Evolutionary conservation across 2,329 filamentous ascomycete species (phyloP).

Genomic region (Epichloe gansuensis): DNA sequence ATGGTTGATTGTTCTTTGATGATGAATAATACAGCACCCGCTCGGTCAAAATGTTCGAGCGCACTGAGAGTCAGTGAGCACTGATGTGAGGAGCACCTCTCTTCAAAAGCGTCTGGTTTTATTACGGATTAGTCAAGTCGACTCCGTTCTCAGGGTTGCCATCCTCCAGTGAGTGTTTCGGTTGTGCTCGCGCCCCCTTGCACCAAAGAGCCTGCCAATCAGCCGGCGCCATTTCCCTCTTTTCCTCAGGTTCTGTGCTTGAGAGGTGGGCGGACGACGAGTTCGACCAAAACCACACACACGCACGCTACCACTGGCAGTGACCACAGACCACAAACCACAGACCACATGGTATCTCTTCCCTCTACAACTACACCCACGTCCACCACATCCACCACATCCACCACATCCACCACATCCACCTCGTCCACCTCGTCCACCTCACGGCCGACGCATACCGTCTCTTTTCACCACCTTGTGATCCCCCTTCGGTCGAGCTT

Average conservation of each 20-base stretch:
- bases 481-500: background rate
- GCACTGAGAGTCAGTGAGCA: too few species aligned
- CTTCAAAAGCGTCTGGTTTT: too few species aligned
- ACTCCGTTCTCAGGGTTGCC: too few species aligned
- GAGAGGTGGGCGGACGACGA: background rate
- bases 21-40: too few species aligned
- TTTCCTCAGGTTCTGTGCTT: background rate
- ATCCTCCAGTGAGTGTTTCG: background rate
- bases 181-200: background rate
- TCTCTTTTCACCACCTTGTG: background rate
- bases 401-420: too few species aligned
- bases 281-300: background rate
- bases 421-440: background rate
- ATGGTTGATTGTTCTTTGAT: too few species aligned
- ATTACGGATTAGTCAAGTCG: too few species aligned
- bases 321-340: conserved; percentile 1
- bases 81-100: too few species aligned
- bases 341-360: conserved; percentile 1
- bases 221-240: background rate
- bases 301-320: background rate
- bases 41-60: too few species aligned
- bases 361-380: conserved; percentile 6
- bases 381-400: background rate
- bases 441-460: conserved; percentile 1
- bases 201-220: background rate